Evolutionary conservation across 495 filamentous ascomycete species (phyloP).

Genomic region (Xylaria castorea): DNA sequence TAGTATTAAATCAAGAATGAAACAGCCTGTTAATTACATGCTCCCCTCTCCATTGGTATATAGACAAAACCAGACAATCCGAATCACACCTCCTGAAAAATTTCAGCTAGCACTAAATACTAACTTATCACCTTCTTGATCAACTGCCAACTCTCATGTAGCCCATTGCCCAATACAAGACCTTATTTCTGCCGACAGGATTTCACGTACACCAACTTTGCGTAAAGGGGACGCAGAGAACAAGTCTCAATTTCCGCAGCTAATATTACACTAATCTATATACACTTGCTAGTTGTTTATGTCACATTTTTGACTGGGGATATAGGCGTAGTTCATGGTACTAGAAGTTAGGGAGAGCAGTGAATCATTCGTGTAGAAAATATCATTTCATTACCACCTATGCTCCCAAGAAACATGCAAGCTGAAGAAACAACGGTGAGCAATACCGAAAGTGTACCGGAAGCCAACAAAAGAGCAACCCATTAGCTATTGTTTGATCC

Average conservation of each 20-base stretch:
- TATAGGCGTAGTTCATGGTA: background rate
- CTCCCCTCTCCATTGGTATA: background rate
- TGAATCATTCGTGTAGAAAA: conserved; percentile 4
- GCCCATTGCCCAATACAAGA: background rate
- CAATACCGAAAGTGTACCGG: background rate
- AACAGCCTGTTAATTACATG: background rate
- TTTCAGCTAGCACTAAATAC: background rate
- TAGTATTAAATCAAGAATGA: background rate
- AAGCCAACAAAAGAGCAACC: conserved; percentile 8
- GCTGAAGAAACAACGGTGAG: background rate
- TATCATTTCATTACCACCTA: conserved; percentile 23
- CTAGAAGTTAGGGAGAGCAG: background rate
- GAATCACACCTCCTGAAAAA: background rate
- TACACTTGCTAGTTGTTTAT: background rate
- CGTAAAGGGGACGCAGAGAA: background rate
- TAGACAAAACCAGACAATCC: background rate
- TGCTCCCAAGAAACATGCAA: conserved; percentile 3
- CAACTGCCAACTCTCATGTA: background rate
- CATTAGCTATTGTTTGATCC: background rate
- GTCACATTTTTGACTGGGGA: background rate
- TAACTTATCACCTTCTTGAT: background rate
- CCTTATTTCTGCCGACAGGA: background rate
- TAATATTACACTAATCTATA: conserved; percentile 20
- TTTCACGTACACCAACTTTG: background rate
- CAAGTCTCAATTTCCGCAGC: background rate